Evolutionary conservation across 768 basidiomycete species (phyloP).

Genomic region (Russula abietina): DNA sequence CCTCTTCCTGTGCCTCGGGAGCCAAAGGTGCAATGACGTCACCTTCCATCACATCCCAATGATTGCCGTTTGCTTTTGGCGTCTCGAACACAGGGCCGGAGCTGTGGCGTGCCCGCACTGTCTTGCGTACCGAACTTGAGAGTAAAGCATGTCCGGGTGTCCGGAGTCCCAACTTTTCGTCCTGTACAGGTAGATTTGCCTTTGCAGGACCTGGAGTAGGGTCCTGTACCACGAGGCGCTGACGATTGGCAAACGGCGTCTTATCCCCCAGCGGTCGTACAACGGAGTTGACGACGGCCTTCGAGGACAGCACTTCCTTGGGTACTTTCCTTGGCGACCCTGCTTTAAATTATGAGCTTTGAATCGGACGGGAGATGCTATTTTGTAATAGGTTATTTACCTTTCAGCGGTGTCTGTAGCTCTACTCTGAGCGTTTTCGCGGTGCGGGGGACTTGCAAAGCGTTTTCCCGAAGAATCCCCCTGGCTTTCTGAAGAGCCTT

Average conservation of each 20-base stretch:
- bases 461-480: conserved; percentile 46
- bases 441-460: conserved; percentile 36
- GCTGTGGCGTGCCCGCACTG: conserved; percentile 50
- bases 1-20: conserved; percentile 26
- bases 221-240: conserved; percentile 30
- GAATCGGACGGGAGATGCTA: neutral
- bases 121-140: conserved; percentile 65
- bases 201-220: conserved; percentile 30
- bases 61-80: conserved; percentile 55
- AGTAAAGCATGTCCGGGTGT: conserved; percentile 41
- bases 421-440: conserved; percentile 37
- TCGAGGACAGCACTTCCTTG: conserved; percentile 19
- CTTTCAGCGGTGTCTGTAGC: conserved; percentile 35
- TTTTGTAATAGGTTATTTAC: no score
- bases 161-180: conserved; percentile 31
- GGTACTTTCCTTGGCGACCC: conserved; percentile 13
- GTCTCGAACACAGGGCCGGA: conserved; percentile 54
- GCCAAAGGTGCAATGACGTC: conserved; percentile 33
- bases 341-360: conserved; percentile 10
- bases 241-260: conserved; percentile 70
- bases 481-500: conserved; percentile 37
- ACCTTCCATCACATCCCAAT: conserved; percentile 72
- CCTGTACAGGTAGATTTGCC: conserved; percentile 34
- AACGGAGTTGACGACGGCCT: conserved; percentile 23
- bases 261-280: conserved; percentile 62